Evolutionary conservation across 2,329 filamentous ascomycete genomes (phyloP).

Genomic region (Colletotrichum sp.): DNA sequence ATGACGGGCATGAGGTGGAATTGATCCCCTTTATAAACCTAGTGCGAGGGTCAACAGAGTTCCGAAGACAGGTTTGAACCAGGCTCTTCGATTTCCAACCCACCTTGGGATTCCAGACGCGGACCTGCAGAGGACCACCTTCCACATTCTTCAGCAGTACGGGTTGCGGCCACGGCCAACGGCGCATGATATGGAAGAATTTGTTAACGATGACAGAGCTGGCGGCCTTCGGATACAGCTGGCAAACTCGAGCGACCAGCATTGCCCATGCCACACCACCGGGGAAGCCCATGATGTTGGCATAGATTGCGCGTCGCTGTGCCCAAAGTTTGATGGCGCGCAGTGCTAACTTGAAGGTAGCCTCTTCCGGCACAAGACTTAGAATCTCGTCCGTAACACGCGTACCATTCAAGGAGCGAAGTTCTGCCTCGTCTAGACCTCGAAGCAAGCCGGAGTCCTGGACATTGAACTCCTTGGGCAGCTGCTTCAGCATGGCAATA

Average conservation of each 20-base stretch:
- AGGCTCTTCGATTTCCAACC: conserved; percentile 22
- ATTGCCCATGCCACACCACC: conserved; percentile 98
- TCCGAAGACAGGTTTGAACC: not conserved
- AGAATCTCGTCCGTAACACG: conserved; percentile 94
- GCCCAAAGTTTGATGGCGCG: conserved; percentile 97
- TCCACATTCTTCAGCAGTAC: conserved; percentile 89
- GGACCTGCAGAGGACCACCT: conserved; percentile 78
- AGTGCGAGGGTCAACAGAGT: conserved; percentile 21
- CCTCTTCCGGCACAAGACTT: conserved; percentile 84
- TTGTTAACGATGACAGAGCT: conserved; percentile 88
- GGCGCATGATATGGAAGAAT: conserved; percentile 90
- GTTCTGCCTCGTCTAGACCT: conserved; percentile 84
- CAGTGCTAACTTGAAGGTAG: conserved; percentile 87
- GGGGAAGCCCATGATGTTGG: conserved; percentile 95
- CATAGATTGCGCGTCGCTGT: conserved; percentile 88
- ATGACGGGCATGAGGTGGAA: conserved; percentile 98
- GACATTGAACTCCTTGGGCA: conserved; percentile 76
- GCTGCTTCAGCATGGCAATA: conserved; percentile 71
- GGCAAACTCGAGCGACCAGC: conserved; percentile 93
- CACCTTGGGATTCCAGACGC: conserved; percentile 94
- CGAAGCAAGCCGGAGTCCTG: conserved; percentile 85
- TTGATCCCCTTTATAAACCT: conserved; percentile 80
- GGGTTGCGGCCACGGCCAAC: conserved; percentile 95
- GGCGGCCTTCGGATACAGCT: conserved; percentile 92
- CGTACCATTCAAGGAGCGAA: conserved; percentile 91